A percentile compares a stretch with the other conserved stretches of the same genome.
Conservation (phyloP, 2,329 filamentous ascomycete species). For the Zasmidium angulare region DNA sequence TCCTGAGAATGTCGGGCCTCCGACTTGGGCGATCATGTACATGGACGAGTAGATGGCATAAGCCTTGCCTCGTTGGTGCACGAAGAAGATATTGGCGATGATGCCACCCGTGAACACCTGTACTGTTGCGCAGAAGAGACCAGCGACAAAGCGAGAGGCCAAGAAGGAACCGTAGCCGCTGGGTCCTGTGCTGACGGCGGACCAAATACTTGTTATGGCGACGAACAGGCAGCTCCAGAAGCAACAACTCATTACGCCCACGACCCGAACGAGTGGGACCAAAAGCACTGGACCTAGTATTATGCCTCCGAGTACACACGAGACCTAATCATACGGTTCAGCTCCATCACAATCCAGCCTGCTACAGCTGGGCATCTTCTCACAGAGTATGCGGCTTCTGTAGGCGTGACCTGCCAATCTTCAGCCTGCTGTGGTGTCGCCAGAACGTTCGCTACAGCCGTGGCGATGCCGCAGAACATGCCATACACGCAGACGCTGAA, state of each 20-base stretch:
- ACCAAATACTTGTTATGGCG: slow-evolving; percentile 5
- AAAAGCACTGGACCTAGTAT: slow-evolving; percentile 7
- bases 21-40: slow-evolving; percentile 3
- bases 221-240: slow-evolving; percentile 5
- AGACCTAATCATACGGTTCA: background rate
- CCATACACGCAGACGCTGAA: background rate
- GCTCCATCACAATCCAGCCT: too few species aligned
- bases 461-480: slow-evolving; percentile 4
- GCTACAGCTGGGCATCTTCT: background rate
- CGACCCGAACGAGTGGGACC: background rate
- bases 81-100: slow-evolving; percentile 11
- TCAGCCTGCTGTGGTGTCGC: background rate
- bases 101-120: slow-evolving; percentile 5
- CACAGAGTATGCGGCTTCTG: background rate
- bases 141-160: slow-evolving; percentile 6
- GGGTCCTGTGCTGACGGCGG: slow-evolving; percentile 4
- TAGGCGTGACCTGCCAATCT: slow-evolving; percentile 1
- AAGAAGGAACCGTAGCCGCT: slow-evolving; percentile 6
- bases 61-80: slow-evolving; percentile 9
- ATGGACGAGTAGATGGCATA: slow-evolving; percentile 1
- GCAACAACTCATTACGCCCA: slow-evolving; percentile 3
- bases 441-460: slow-evolving; percentile 1
- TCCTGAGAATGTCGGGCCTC: slow-evolving; percentile 5
- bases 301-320: slow-evolving; percentile 3
- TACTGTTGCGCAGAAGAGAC: slow-evolving; percentile 5